phyloP scores from a whole-genome alignment of 2,329 filamentous ascomycete genomes.

The Trichoderma simmonsii region DNA sequence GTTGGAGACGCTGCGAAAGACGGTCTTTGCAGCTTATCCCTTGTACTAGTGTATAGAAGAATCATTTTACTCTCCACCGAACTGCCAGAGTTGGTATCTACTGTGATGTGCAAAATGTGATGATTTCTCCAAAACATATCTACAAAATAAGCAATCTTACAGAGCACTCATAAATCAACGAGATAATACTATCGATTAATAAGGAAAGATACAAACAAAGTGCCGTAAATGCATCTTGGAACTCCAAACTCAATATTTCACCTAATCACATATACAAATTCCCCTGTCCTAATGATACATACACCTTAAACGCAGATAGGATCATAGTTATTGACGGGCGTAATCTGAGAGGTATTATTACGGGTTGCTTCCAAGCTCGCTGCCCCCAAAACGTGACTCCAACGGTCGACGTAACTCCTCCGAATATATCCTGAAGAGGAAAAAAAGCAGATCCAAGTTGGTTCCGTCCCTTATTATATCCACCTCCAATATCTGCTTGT shows the following conservation, averaged over 20 bases:
- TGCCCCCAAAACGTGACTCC: neutral
- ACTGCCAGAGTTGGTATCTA: neutral
- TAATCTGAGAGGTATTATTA: neutral
- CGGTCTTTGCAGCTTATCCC: constrained; percentile 18
- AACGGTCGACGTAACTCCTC: neutral
- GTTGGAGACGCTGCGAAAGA: constrained; percentile 12
- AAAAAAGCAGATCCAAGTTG: constrained; percentile 2
- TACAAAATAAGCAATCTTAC: neutral
- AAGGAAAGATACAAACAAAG: neutral
- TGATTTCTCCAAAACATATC: neutral
- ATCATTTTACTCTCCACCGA: constrained; percentile 22
- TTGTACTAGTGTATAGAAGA: constrained; percentile 42
- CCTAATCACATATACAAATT: neutral
- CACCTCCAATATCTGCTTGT: neutral
- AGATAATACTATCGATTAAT: neutral
- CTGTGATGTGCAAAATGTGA: neutral
- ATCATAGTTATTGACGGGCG: neutral
- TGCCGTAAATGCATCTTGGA: neutral
- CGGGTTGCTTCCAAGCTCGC: neutral
- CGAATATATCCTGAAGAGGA: neutral
- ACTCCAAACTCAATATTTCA: neutral
- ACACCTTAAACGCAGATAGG: neutral
- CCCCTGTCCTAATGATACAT: constrained; percentile 6
- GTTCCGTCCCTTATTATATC: neutral
- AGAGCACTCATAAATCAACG: neutral